Conservation (phyloP, 2,329 filamentous ascomycete species). For the Colletotrichum magnum region DNA sequence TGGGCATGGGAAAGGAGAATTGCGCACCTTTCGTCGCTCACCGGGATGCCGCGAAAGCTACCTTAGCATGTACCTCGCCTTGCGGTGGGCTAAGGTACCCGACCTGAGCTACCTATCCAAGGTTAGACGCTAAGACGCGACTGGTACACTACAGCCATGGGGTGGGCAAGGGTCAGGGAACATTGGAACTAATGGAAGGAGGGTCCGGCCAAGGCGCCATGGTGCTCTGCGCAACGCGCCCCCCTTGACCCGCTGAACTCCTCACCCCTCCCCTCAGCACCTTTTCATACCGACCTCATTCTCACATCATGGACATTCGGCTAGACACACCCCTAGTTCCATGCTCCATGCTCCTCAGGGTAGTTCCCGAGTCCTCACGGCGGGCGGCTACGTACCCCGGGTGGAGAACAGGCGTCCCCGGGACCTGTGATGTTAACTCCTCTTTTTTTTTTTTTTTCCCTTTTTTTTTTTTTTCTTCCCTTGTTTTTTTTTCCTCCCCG, state of each 20-base stretch:
- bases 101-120: conserved; percentile 28
- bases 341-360: conserved; percentile 19
- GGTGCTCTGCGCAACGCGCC: conserved; percentile 8
- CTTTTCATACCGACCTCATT: neutral
- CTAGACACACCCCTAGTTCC: conserved; percentile 34
- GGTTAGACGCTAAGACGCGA: conserved; percentile 14
- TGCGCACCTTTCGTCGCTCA: conserved; percentile 37
- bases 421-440: neutral
- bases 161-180: conserved; percentile 27
- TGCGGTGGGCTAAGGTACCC: conserved; percentile 33
- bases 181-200: conserved; percentile 22
- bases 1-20: conserved; percentile 41
- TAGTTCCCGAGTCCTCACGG: conserved; percentile 34
- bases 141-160: conserved; percentile 9
- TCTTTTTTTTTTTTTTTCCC: neutral
- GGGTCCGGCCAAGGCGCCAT: conserved; percentile 32
- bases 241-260: conserved; percentile 12
- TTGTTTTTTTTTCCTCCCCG: too few relatives aligned
- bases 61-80: neutral
- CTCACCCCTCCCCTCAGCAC: neutral
- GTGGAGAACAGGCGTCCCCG: conserved; percentile 18
- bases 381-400: conserved; percentile 38
- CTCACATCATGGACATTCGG: neutral
- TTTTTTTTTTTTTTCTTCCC: neutral
- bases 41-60: conserved; percentile 35